Conservation (phyloP, 73 alveolate species). For the Vitrella brassicaformis region DNA sequence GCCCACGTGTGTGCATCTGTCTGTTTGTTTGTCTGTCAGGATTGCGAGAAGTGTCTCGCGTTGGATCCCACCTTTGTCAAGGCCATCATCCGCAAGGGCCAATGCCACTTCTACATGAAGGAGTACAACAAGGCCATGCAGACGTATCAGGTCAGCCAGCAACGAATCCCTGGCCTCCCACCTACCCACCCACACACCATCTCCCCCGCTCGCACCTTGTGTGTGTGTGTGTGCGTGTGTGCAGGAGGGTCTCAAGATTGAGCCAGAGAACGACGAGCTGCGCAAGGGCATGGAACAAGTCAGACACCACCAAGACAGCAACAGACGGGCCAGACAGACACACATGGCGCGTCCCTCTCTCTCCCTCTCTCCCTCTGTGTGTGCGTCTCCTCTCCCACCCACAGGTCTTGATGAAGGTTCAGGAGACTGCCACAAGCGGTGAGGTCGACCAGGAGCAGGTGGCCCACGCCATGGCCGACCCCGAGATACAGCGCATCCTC, state of each 20-base stretch:
- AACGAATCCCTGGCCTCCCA: too few species aligned
- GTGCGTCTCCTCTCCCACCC: not conserved
- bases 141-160: conserved; percentile 21
- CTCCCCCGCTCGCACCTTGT: too few species aligned
- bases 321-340: not conserved
- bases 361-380: not conserved
- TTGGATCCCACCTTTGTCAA: conserved; percentile 67
- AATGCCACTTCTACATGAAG: conserved; percentile 64
- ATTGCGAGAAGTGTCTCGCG: conserved; percentile 49
- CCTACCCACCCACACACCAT: too few species aligned
- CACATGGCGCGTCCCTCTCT: not conserved
- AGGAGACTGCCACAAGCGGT: too few species aligned
- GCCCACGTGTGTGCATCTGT: not conserved
- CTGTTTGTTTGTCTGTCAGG: conserved; percentile 10
- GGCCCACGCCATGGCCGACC: conserved; percentile 94
- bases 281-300: too few species aligned
- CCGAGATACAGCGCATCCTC: conserved; percentile 82
- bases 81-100: conserved; percentile 73
- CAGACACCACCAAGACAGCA: too few species aligned
- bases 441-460: conserved; percentile 81
- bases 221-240: conserved; percentile 11
- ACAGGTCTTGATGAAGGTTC: too few species aligned
- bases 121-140: conserved; percentile 46
- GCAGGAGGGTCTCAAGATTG: conserved; percentile 3
- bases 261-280: too few species aligned